Base-by-base conservation (phyloP, 768 basidiomycete species). In the Peribolospora kevripleyi region DNA sequence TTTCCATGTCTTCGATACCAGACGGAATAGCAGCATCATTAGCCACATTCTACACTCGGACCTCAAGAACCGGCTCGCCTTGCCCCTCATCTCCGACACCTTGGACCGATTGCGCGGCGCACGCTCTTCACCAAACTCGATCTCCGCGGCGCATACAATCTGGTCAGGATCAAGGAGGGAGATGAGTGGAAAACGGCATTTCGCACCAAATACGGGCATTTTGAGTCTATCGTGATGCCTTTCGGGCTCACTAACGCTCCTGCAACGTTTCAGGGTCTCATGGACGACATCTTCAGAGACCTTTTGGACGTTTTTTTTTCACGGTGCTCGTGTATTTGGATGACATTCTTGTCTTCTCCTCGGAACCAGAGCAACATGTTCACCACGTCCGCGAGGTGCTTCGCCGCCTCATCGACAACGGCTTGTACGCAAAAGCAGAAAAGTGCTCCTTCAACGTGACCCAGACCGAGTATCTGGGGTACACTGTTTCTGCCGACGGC, bases 111-210 rank as follows among this genome's bases (percentile, higher is more conserved):
- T 66, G 3, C 64, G 62, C 55, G 65, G 64, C 14, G 58, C 40
- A 50, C 38, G 50, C 13, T 52, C 52, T 68, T 66, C 52, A 65
- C 64, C 7, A 66, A 64, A 48, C 9, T 73, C 50, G 70, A 74
- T 54, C 66, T 74, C 40, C 65, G 67, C 38, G 64, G 65, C 49
- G 70, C 68, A 0, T 75, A 67, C 58, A 69, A 74, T 58, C 69
- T 71, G 10, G 60, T 75, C 14, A 59, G 69, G 2, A 68, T 74
- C 48, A 57, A 60, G 4, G 63, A 66, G 13, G 71, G 71, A 0
- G 66, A 73, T 53, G 66, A 72, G 60, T 69, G 67, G 69, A 74
- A 72, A 14, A 72, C 70, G 0, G 71, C 71, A 0, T 69, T 73
- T 0, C 58, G 58, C 0, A 74, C 70, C 0, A 71, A 67, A 0